Base-by-base conservation (phyloP, 352 stramenopile genomes). In the Phytophthora vignae region DNA sequence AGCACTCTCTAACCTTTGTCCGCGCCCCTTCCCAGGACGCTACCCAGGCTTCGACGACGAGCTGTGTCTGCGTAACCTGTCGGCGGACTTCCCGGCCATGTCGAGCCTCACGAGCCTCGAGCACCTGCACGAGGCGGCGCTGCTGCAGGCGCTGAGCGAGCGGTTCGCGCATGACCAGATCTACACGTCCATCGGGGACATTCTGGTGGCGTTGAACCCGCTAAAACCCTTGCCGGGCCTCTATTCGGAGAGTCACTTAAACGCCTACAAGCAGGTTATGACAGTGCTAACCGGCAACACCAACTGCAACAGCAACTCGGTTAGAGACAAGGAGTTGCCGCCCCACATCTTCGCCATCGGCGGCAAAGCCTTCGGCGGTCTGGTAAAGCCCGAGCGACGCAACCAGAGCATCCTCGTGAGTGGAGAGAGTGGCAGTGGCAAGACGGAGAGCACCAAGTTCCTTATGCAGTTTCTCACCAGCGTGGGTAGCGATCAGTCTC, bases 371-470 rank as follows among this genome's bases (percentile, higher is more conserved):
- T 98, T 97, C 63, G 74, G 83, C 9, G 86, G 87, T 0, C 65
- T 98, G 25, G 76, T 91, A 15, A 80, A 83, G 55, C 65, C 69
- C 8, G 67, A 88, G 22, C 74, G 78, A 62, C 84, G 77, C 52
- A 97, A 96, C 80, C 96, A 99, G 75, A 97, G 90, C 29, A 98
- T 99, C 67, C 74, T 99, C 10, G 95, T 99, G 1, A 97, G 88
- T 60, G 96, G 96, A 56, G 96, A 98, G 64, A 96, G 83, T 44
- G 95, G 95, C 44, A 97, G 95, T 38, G 96, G 96, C 65, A 99
- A 99, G 71, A 99, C 96, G 14, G 96, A 99, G 81, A 98, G 92
- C 29, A 98, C 97, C 64, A 99, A 99, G 76, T 98, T 98, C 78
- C 84, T 98, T 17, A 98, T 99, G 94, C 93, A 97, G 54, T 98